Evolutionary conservation across 2,329 filamentous ascomycete genomes (phyloP), one percentile per base, ranked within the genome.

Genomic region (Talaromyces sp.): DNA sequence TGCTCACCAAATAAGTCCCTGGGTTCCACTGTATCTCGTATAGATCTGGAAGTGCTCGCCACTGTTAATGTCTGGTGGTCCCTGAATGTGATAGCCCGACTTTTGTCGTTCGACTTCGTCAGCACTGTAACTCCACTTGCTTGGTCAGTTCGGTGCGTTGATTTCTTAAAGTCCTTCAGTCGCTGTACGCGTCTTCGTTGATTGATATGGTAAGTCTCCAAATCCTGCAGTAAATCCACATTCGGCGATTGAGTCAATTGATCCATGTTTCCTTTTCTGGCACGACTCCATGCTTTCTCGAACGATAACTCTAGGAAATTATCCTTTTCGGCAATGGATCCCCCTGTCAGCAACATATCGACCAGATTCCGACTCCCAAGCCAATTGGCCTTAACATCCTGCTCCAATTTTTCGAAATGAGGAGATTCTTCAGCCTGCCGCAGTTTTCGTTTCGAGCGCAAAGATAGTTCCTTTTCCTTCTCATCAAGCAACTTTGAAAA

Each of bases 331-430:
- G 78, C 73, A 7, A 76, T 77, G 19, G 78, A 77, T 46, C 89
- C 86, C 1, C 89, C 89, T 53, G 86, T 79, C 0, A 94, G 70
- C 19, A 96, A 75, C 2, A 84, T 79, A 50, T 89, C 82, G 65
- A 89, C 81, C 87, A 91, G 93, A 57, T 84, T 81, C 60, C 87
- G 83, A 66, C 87, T 84, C 1, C 90, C 91, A 13, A 89, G 79
- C 91, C 91, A 96, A 63, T 91, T 89, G 2, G 81, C 79, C 41
- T 81, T 82, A 64, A 86, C 80, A 58, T 90, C 68, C n/a, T 66
- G 64, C 64, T 70, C 60, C 22, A 72, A 50, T 9, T 17, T 57
- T 10, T 69, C 75, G 3, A 67, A 56, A 39, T 83, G 76, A 0
- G 71, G 63, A 45, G 75, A 78, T 3, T 74, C 69, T 39, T 78